These are phyloP conservation scores for Amaranthus palmeri DNA, from an alignment of 148 eudicot species.

Conservation along the genomic window DNA sequence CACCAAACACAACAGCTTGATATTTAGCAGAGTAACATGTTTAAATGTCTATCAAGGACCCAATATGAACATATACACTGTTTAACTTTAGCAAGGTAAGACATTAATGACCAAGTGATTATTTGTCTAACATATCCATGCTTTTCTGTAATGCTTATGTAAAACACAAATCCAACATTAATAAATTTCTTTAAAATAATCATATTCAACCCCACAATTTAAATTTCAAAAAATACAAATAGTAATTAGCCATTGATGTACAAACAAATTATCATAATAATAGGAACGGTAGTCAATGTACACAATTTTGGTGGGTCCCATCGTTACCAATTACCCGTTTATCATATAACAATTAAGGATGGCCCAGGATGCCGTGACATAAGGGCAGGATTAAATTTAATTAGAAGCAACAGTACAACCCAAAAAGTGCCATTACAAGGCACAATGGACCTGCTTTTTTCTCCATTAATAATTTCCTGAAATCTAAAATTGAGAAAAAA, in stretches of 20 bases:
- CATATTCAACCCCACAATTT: not conserved
- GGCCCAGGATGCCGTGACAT: constrained; percentile 13
- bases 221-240: constrained; percentile 4
- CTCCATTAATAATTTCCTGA: not conserved
- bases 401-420: not conserved
- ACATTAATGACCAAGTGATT: too few relatives aligned
- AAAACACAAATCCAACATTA: too few relatives aligned
- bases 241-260: not conserved
- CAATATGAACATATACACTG: not conserved
- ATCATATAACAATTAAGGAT: constrained; percentile 8
- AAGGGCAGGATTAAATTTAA: not conserved
- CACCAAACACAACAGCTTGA: not conserved
- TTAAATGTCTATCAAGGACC: not conserved
- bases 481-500: not conserved
- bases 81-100: too few relatives aligned
- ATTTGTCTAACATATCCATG: too few relatives aligned
- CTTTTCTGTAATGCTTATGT: too few relatives aligned
- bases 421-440: not conserved
- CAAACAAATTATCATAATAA: not conserved
- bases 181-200: too few relatives aligned
- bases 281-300: not conserved
- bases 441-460: constrained; percentile 6
- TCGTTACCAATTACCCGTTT: constrained; percentile 14
- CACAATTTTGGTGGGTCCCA: constrained; percentile 11
- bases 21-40: not conserved